Evolutionary conservation across 495 filamentous ascomycete species (phyloP).

Genomic region (Daldinia grandis): DNA sequence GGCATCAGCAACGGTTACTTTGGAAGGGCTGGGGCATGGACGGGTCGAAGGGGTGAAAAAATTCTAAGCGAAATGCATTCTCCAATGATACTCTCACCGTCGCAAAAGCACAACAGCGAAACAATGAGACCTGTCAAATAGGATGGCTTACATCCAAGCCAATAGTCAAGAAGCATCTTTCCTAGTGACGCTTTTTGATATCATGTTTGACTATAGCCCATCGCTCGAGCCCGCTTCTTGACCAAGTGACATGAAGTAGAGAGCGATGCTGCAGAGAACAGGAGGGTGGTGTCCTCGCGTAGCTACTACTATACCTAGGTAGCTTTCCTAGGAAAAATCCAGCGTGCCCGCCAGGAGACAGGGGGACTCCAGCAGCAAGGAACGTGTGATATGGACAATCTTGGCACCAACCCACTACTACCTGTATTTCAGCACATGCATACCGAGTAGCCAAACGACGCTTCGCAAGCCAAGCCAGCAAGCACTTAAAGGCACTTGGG

Average conservation of each 20-base stretch:
- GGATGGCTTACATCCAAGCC: background rate
- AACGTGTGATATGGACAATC: constrained; percentile 26
- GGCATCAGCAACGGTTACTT: constrained; percentile 37
- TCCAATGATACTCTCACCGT: constrained; percentile 19
- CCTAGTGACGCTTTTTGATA: background rate
- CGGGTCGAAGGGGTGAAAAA: constrained; percentile 24
- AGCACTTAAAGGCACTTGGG: background rate
- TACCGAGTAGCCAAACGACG: constrained; percentile 8
- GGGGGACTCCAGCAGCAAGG: constrained; percentile 4
- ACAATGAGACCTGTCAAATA: constrained; percentile 3
- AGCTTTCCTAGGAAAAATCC: background rate
- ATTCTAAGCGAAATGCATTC: constrained; percentile 29
- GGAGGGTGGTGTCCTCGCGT: background rate
- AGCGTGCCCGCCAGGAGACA: background rate
- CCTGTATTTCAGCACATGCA: constrained; percentile 9
- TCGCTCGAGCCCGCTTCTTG: background rate
- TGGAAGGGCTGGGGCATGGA: constrained; percentile 21
- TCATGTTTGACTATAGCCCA: background rate
- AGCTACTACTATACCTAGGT: background rate
- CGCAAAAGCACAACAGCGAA: constrained; percentile 1
- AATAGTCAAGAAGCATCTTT: background rate
- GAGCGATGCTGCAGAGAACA: background rate
- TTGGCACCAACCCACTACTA: constrained; percentile 24
- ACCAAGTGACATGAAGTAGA: background rate
- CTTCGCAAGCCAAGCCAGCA: background rate